A percentile compares a stretch with the other conserved stretches of the same genome.
Evolutionary conservation across 495 filamentous ascomycete species (phyloP).

Genomic region (Penicillium desertorum): DNA sequence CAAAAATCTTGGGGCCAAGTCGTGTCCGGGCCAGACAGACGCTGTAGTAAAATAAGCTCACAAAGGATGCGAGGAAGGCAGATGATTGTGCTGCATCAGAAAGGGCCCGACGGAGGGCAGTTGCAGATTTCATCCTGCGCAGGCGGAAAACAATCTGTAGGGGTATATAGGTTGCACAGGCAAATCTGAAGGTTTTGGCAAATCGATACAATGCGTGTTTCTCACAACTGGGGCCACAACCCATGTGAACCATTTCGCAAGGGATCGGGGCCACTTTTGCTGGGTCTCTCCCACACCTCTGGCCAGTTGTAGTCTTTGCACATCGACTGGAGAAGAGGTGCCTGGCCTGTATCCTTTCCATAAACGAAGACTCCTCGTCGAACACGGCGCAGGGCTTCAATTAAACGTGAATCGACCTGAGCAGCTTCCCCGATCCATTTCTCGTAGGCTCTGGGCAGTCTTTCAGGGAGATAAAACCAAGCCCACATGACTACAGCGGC

Average conservation of each 20-base stretch:
- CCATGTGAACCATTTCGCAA: conserved; percentile 88
- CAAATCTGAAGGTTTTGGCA: conserved; percentile 66
- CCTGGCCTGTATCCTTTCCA: conserved; percentile 75
- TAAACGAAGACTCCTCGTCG: conserved; percentile 66
- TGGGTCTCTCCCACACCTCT: conserved; percentile 73
- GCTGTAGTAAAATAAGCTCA: conserved; percentile 82
- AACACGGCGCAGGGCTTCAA: conserved; percentile 69
- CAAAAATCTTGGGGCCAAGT: conserved; percentile 70
- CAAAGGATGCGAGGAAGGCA: conserved; percentile 78
- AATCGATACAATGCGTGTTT: conserved; percentile 73
- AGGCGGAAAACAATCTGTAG: conserved; percentile 67
- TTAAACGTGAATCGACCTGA: conserved; percentile 73
- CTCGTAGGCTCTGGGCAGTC: conserved; percentile 72
- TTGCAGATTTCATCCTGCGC: conserved; percentile 50
- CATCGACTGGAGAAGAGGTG: conserved; percentile 68
- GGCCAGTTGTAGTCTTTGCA: conserved; percentile 73
- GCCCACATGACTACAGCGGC: conserved; percentile 87
- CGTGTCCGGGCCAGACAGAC: conserved; percentile 81
- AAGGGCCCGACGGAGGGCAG: conserved; percentile 48
- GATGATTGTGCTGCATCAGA: conserved; percentile 69
- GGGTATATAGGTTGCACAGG: conserved; percentile 78
- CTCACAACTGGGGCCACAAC: conserved; percentile 73
- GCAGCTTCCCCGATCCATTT: conserved; percentile 84
- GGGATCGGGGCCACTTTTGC: conserved; percentile 70
- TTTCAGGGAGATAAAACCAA: conserved; percentile 74